These are phyloP conservation scores for Amphibolis antarctica DNA, from an alignment of 106 monocot species.

Conservation along the genomic window DNA sequence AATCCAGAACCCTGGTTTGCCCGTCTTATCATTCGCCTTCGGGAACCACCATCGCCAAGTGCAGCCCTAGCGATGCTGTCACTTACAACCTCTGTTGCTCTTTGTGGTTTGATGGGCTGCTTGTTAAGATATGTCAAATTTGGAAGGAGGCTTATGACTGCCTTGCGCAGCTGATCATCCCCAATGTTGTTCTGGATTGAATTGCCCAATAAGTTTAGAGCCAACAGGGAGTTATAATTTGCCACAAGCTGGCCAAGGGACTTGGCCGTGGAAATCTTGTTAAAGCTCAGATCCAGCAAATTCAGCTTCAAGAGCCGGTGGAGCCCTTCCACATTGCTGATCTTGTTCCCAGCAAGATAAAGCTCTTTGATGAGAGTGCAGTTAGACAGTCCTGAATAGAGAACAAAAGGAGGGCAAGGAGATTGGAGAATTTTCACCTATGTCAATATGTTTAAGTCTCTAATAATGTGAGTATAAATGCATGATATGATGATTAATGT, in stretches of 20 bases:
- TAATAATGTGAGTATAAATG: no score
- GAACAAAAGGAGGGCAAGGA: background rate
- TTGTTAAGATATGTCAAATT: conserved; percentile 65
- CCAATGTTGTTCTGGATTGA: conserved; percentile 77
- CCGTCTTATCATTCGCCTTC: conserved; percentile 22
- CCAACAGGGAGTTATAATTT: conserved; percentile 72
- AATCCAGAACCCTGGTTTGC: conserved; percentile 17
- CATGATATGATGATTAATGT: no score
- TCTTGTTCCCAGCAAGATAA: conserved; percentile 91
- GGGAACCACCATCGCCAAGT: conserved; percentile 29
- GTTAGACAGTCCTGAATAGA: conserved; percentile 55
- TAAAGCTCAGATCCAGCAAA: conserved; percentile 87
- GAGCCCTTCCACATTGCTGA: conserved; percentile 77
- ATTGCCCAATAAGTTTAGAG: conserved; percentile 76
- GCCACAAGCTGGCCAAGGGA: conserved; percentile 87
- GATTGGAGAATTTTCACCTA: no score
- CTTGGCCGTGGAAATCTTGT: conserved; percentile 71
- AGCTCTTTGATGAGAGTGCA: conserved; percentile 82
- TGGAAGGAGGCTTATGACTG: conserved; percentile 53
- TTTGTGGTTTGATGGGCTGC: conserved; percentile 59
- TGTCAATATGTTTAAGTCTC: no score
- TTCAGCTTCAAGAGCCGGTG: conserved; percentile 79
- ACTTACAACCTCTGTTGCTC: conserved; percentile 38
- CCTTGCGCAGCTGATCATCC: conserved; percentile 70
- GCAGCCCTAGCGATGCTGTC: conserved; percentile 70